A percentile compares a stretch with the other conserved stretches of the same genome.
Evolutionary conservation across 1,284 basidiomycete genomes (phyloP).

Genomic region (Sphagnurus paluster): DNA sequence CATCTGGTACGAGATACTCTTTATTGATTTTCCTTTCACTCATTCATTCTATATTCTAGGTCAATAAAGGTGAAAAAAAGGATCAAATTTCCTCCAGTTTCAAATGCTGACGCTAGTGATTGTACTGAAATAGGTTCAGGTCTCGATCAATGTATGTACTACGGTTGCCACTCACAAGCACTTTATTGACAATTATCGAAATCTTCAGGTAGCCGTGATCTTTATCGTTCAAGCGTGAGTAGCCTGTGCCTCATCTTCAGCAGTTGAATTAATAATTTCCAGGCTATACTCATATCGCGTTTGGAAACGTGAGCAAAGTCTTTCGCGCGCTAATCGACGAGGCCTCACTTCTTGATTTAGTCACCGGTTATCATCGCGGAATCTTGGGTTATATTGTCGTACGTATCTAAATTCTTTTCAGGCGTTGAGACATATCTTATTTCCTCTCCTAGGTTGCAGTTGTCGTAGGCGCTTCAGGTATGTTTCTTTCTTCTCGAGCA

Average conservation of each 20-base stretch:
- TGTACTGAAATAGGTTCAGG: constrained; percentile 33
- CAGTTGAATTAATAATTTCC: background rate
- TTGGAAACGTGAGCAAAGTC: constrained; percentile 39
- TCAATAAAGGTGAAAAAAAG: constrained; percentile 34
- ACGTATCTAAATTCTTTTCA: constrained; percentile 14
- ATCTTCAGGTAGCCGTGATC: constrained; percentile 37
- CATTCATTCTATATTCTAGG: constrained; percentile 21
- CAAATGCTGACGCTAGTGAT: constrained; percentile 2
- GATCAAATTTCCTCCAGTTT: background rate
- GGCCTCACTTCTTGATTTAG: constrained; percentile 21
- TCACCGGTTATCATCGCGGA: constrained; percentile 41
- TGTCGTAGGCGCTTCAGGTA: constrained; percentile 35
- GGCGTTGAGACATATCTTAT: background rate
- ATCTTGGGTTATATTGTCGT: constrained; percentile 40
- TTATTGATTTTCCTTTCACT: background rate
- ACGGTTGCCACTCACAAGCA: background rate
- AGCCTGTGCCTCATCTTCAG: background rate
- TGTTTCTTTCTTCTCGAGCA: background rate
- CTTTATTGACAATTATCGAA: background rate
- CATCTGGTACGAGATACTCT: constrained; percentile 27
- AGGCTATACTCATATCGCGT: constrained; percentile 42
- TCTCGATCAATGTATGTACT: constrained; percentile 35
- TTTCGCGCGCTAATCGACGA: background rate
- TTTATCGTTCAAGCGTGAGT: constrained; percentile 41
- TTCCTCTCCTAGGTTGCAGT: constrained; percentile 22